These are phyloP conservation scores for Irpex rosettiformis DNA, from an alignment of 1,284 basidiomycete species.

Conservation along the genomic window DNA sequence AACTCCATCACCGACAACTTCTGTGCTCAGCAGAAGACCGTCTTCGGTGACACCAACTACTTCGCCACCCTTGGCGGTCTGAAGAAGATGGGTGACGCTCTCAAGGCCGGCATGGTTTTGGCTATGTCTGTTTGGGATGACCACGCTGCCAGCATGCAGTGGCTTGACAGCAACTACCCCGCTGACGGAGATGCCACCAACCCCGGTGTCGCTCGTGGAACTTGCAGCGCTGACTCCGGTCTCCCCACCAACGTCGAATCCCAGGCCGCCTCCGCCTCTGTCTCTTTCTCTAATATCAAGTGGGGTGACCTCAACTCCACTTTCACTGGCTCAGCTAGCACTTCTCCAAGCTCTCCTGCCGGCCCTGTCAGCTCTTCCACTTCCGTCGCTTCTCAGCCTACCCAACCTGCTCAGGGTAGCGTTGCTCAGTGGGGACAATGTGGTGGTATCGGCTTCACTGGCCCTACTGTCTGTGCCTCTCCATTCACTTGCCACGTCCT, in stretches of 20 bases:
- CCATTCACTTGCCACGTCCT: conserved; percentile 16
- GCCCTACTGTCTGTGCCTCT: conserved; percentile 12
- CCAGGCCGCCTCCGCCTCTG: conserved; percentile 18
- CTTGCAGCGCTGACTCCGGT: conserved; percentile 34
- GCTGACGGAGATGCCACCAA: conserved; percentile 24
- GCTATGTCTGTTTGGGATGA: conserved; percentile 49
- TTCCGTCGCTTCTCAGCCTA: neutral
- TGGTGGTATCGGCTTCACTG: conserved; percentile 13
- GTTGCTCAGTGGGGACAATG: conserved; percentile 13
- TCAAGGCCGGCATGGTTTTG: conserved; percentile 49
- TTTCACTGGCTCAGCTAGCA: conserved; percentile 13
- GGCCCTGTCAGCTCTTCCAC: neutral
- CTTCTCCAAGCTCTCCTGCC: neutral
- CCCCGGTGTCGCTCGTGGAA: conserved; percentile 35
- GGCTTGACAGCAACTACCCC: conserved; percentile 39
- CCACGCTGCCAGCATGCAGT: conserved; percentile 36
- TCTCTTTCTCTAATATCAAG: conserved; percentile 37
- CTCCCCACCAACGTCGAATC: conserved; percentile 30
- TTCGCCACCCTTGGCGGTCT: conserved; percentile 46
- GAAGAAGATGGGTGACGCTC: conserved; percentile 38
- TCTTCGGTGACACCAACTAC: conserved; percentile 38
- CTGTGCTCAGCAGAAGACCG: conserved; percentile 36
- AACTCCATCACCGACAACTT: conserved; percentile 36
- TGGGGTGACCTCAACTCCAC: conserved; percentile 34
- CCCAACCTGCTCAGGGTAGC: neutral